Conservation (phyloP, 225 moss, liverwort and hornwort genomes). For the Pseudoscleropodium purum region DNA sequence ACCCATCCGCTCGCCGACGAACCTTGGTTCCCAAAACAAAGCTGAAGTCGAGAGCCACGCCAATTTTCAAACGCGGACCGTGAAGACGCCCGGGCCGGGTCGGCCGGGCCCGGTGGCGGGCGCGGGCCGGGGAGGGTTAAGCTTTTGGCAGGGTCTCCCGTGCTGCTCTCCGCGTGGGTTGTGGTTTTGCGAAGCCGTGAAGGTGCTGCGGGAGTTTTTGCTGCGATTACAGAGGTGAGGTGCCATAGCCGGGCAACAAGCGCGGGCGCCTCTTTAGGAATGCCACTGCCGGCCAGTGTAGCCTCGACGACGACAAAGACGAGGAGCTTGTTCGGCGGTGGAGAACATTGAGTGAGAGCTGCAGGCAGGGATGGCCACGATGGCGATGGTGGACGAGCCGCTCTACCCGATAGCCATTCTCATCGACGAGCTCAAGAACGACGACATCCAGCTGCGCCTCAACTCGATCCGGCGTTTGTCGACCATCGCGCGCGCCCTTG, state of each 20-base stretch:
- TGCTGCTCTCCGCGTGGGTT: not conserved
- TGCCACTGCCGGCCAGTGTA: not conserved
- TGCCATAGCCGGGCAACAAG: not conserved
- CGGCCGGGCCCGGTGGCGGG: not conserved
- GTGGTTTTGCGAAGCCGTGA: not conserved
- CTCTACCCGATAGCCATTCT: constrained; percentile 93
- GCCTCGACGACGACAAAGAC: not conserved
- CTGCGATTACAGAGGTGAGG: not conserved
- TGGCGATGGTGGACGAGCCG: constrained; percentile 98
- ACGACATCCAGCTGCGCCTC: constrained; percentile 92
- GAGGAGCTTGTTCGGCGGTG: not conserved
- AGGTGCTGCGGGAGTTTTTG: not conserved
- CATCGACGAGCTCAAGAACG: constrained; percentile 96
- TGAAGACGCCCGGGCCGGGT: not conserved
- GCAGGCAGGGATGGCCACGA: constrained; percentile 31
- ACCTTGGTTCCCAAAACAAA: not conserved
- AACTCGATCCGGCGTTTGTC: constrained; percentile 97
- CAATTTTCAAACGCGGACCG: not conserved
- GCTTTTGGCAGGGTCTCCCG: not conserved
- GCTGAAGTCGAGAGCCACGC: not conserved
- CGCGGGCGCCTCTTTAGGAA: not conserved
- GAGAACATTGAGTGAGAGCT: not conserved
- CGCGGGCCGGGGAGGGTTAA: not conserved
- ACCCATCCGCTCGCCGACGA: not conserved
- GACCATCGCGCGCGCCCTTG: constrained; percentile 84